phyloP scores from a whole-genome alignment of 148 eudicot genomes.

The Heliosperma pusillum region DNA sequence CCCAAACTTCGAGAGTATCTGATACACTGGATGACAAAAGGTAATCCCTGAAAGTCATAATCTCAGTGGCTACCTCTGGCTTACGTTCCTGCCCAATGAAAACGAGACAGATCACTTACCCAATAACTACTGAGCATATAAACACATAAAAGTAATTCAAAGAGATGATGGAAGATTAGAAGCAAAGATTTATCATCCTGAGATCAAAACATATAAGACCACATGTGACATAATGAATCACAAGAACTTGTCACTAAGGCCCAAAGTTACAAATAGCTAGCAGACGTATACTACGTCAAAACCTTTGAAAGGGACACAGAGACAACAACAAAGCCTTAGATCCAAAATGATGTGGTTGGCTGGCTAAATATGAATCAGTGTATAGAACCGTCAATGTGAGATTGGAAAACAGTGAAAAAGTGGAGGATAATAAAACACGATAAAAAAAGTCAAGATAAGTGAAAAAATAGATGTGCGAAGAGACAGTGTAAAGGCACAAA shows the following conservation, averaged over 20 bases:
- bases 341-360: neutral
- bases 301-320: neutral
- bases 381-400: neutral
- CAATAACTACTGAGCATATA: constrained; percentile 5
- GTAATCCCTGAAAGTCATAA: constrained; percentile 89
- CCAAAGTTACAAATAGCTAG: neutral
- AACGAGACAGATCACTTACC: constrained; percentile 7
- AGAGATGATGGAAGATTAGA: neutral
- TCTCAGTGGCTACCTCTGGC: constrained; percentile 81
- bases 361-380: neutral
- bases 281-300: neutral
- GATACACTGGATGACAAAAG: constrained; percentile 87
- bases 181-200: neutral
- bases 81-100: constrained; percentile 70
- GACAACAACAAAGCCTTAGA: neutral
- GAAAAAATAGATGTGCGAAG: neutral
- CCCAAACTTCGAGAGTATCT: constrained; percentile 98
- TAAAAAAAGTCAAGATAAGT: neutral
- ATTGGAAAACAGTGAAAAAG: neutral
- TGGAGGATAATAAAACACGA: neutral
- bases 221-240: neutral
- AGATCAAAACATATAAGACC: neutral
- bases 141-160: neutral
- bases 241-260: neutral
- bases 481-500: neutral